phyloP scores from a whole-genome alignment of 2,329 filamentous ascomycete genomes.

The Penicillium italicum region DNA sequence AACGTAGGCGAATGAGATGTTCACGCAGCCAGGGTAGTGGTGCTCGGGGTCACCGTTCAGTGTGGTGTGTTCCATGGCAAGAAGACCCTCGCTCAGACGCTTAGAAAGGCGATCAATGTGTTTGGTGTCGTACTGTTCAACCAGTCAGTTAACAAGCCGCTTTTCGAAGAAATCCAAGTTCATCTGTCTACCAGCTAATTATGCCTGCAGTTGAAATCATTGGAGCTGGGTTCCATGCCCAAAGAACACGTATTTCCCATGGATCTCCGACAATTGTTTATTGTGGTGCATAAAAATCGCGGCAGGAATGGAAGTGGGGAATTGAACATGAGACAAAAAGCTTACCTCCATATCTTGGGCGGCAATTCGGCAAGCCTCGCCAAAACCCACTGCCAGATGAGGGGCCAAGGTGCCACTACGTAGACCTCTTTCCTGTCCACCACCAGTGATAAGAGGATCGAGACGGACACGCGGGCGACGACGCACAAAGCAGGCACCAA shows the following conservation, averaged over 20 bases:
- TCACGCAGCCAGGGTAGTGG: slow-evolving; percentile 96
- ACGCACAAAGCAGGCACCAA: slow-evolving; percentile 93
- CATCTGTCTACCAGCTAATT: slow-evolving; percentile 51
- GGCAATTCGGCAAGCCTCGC: slow-evolving; percentile 90
- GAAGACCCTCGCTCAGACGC: slow-evolving; percentile 73
- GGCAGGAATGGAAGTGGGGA: slow-evolving; percentile 16
- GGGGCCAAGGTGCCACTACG: slow-evolving; percentile 92
- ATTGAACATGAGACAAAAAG: slow-evolving; percentile 26
- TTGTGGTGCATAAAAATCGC: slow-evolving; percentile 76
- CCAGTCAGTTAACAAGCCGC: slow-evolving; percentile 9
- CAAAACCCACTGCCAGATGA: slow-evolving; percentile 84
- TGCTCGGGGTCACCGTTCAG: slow-evolving; percentile 80
- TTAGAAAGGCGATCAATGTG: slow-evolving; percentile 80
- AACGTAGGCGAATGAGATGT: slow-evolving; percentile 97
- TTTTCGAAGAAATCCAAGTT: neutral
- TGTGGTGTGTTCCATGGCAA: slow-evolving; percentile 85
- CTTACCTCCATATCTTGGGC: slow-evolving; percentile 86
- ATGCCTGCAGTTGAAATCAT: slow-evolving; percentile 65
- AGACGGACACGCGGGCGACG: slow-evolving; percentile 88
- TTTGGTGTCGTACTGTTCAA: slow-evolving; percentile 77
- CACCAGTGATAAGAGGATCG: slow-evolving; percentile 92
- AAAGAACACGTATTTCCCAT: slow-evolving; percentile 41
- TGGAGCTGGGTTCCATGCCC: slow-evolving; percentile 42
- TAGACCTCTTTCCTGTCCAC: slow-evolving; percentile 91
- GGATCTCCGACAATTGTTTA: slow-evolving; percentile 77